phyloP scores from a whole-genome alignment of 2,329 filamentous ascomycete genomes.

The Triangularia verruculosa region DNA sequence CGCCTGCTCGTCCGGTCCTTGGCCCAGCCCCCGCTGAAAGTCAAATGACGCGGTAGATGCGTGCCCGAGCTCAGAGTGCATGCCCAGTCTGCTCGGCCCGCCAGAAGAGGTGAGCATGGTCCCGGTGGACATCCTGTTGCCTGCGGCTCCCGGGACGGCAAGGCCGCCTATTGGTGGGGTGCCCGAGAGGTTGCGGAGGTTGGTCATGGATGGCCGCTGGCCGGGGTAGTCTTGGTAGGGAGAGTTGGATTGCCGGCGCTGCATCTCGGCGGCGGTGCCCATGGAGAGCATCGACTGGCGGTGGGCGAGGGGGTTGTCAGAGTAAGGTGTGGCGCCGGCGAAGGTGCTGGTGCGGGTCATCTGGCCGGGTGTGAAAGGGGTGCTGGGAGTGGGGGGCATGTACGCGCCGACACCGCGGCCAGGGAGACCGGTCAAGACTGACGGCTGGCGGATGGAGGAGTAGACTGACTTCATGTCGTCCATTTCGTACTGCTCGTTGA shows the following conservation, averaged over 20 bases:
- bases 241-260: slow-evolving; percentile 52
- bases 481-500: slow-evolving; percentile 86
- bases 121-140: slow-evolving; percentile 42
- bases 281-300: slow-evolving; percentile 73
- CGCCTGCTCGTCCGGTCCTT: slow-evolving; percentile 70
- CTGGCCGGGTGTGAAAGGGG: slow-evolving; percentile 57
- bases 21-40: slow-evolving; percentile 51
- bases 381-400: slow-evolving; percentile 76
- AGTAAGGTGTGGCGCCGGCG: slow-evolving; percentile 42
- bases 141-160: slow-evolving; percentile 32
- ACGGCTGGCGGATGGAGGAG: slow-evolving; percentile 85
- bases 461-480: slow-evolving; percentile 97
- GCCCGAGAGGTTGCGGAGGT: slow-evolving; percentile 49
- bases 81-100: slow-evolving; percentile 43
- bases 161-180: slow-evolving; percentile 40
- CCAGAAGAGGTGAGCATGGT: slow-evolving; percentile 46
- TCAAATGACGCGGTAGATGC: slow-evolving; percentile 56
- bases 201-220: slow-evolving; percentile 61
- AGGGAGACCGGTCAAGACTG: slow-evolving; percentile 80
- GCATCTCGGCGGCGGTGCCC: slow-evolving; percentile 45
- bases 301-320: slow-evolving; percentile 53
- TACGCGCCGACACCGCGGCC: slow-evolving; percentile 64
- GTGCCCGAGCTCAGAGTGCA: slow-evolving; percentile 39
- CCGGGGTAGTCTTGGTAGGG: slow-evolving; percentile 55
- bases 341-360: slow-evolving; percentile 44